Base-by-base conservation (phyloP, 148 eudicot genomes). In the Cornus kousa region DNA sequence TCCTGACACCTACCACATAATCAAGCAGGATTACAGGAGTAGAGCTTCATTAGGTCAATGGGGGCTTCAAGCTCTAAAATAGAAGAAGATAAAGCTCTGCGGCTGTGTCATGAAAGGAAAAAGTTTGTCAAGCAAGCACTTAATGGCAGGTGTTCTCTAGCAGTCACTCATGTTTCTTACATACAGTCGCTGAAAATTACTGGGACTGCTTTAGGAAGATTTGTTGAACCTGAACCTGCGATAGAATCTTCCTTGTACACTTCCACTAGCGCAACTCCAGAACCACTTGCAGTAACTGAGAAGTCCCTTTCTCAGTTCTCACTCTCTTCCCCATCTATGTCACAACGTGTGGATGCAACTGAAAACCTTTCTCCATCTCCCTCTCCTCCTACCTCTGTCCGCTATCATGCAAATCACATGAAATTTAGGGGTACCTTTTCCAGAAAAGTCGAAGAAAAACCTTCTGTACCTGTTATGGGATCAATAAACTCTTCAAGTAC, bases 81-180 rank as follows among this genome's bases (percentile, higher is more conserved):
- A 72, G 97, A 91, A 65, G 98, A 95, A 82, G 98, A 93, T 77
- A 95, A 93, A 81, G 90, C 97, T 65, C 83, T 91, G 74, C 87
- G 84, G 78, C 86, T 95, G 60, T 95, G 98, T 67, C 94, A 97
- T 77, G 97, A 91, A 64, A 81, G 98, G 75, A 95, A 91, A 85
- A 95, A 93, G 79, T 89, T 87, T 22, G 88, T 95, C 81, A 84
- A 87, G 82, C 93, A 88, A 88, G 98, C 98, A 84, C 98, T 95
- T 80, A 85, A 95, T 78, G 97, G 97, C 32, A 89, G 98, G 85
- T 95, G 98, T 74, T 88, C 92, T 31, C 87, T 95, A 73, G 97
- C 98, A 68, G 89, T 91, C 3, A 89, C 92, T 76, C 97, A 95
- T 82, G 79, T 91, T 73, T 78, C 89, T 31, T 95, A 95, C 78